Evolutionary conservation across 1,284 basidiomycete species (phyloP).

Genomic region (Amylostereum areolatum): DNA sequence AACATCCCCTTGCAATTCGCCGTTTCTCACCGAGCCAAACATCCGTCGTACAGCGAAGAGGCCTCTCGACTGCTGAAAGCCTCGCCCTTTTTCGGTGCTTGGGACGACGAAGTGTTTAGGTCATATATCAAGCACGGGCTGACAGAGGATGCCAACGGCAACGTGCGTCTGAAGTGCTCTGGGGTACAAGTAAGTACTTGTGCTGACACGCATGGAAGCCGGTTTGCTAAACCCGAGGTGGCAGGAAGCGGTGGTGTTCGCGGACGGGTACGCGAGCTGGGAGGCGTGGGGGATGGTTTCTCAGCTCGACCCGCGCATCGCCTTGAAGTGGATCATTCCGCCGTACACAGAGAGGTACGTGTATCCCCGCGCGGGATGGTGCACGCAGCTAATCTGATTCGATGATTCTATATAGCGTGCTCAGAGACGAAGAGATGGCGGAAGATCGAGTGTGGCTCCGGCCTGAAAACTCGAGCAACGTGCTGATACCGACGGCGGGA

Average conservation of each 20-base stretch:
- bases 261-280: conserved; percentile 30
- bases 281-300: conserved; percentile 43
- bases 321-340: conserved; percentile 54
- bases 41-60: conserved; percentile 40
- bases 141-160: conserved; percentile 28
- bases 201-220: no score
- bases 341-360: conserved; percentile 14
- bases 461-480: conserved; percentile 51
- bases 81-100: conserved; percentile 66
- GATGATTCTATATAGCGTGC: conserved; percentile 18
- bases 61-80: conserved; percentile 48
- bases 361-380: no score
- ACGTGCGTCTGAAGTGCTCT: conserved; percentile 56
- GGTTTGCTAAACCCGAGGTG: no score
- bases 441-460: conserved; percentile 53
- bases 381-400: neutral
- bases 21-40: neutral
- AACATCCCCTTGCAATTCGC: neutral
- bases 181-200: conserved; percentile 34
- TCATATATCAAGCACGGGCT: conserved; percentile 67
- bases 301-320: conserved; percentile 40
- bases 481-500: conserved; percentile 45
- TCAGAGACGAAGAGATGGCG: conserved; percentile 34
- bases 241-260: conserved; percentile 52
- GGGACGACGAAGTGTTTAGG: conserved; percentile 67